phyloP scores from a whole-genome alignment of 1,284 basidiomycete genomes.

The Apiotrichum akiyoshidainum region DNA sequence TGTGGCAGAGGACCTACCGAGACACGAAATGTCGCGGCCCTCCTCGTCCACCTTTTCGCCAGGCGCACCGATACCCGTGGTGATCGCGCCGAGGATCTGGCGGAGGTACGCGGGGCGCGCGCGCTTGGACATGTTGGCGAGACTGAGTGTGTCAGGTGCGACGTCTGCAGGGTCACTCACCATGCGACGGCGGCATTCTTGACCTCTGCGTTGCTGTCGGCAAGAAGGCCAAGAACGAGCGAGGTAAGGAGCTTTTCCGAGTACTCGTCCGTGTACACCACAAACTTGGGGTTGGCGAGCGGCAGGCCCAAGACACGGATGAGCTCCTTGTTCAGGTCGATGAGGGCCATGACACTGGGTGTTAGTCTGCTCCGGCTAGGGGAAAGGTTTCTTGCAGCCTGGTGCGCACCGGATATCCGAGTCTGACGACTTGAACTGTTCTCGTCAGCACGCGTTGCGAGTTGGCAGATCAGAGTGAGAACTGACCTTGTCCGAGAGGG shows the following conservation, averaged over 20 bases:
- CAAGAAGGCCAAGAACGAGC: constrained; percentile 76
- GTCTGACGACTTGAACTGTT: constrained; percentile 43
- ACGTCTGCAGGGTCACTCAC: constrained; percentile 51
- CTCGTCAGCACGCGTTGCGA: not conserved
- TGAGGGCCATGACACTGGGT: constrained; percentile 85
- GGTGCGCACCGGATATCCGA: constrained; percentile 39
- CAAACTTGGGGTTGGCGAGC: constrained; percentile 5
- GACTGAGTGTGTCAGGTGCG: constrained; percentile 17
- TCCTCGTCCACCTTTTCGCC: constrained; percentile 41
- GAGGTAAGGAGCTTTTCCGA: constrained; percentile 75
- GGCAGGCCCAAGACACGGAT: constrained; percentile 59
- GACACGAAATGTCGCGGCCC: constrained; percentile 77
- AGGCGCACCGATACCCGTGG: constrained; percentile 21
- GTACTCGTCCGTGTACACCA: constrained; percentile 63
- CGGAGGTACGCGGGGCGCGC: constrained; percentile 64
- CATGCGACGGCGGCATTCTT: constrained; percentile 97
- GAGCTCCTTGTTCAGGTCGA: constrained; percentile 84
- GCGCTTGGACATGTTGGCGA: constrained; percentile 38
- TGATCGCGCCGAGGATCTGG: constrained; percentile 72
- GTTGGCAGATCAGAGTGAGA: too few species aligned
- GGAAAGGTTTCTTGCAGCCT: not conserved
- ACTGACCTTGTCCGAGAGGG: constrained; percentile 22
- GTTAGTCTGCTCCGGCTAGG: constrained; percentile 4
- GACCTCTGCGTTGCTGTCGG: constrained; percentile 94
- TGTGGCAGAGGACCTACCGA: constrained; percentile 60